Evolutionary conservation across 768 basidiomycete genomes (phyloP).

Genomic region (Dictyophora rubrovolvata): DNA sequence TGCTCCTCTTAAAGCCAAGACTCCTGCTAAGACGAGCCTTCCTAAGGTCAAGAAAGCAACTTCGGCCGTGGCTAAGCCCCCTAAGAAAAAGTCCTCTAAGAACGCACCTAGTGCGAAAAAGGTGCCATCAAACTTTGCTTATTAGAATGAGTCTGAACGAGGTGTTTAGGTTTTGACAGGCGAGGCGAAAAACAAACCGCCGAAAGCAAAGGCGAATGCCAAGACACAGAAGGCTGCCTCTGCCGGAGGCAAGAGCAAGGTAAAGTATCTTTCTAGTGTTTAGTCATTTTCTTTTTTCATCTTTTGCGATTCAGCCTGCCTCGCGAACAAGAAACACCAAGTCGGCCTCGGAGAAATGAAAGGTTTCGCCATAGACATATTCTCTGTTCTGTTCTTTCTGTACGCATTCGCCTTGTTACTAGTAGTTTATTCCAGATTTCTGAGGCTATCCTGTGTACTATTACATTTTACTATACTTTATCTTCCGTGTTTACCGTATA

Average conservation of each 20-base stretch:
- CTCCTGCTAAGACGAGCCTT: conserved; percentile 23
- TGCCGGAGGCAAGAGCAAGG: conserved; percentile 15
- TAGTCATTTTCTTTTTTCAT: background rate
- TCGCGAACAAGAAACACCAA: conserved; percentile 21
- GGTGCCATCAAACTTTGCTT: conserved; percentile 24
- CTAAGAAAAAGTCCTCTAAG: conserved; percentile 41
- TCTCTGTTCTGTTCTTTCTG: background rate
- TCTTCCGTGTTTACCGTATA: background rate
- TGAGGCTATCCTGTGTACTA: background rate
- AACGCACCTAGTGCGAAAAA: conserved; percentile 52
- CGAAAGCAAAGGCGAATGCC: conserved; percentile 17
- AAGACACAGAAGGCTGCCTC: conserved; percentile 18
- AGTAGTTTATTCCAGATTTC: conserved; percentile 1
- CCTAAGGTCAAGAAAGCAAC: conserved; percentile 19
- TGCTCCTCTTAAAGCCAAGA: conserved; percentile 26
- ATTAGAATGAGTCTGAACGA: background rate
- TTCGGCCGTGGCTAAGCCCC: conserved; percentile 15
- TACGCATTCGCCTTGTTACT: background rate
- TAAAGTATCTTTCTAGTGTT: conserved; percentile 6
- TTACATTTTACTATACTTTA: background rate
- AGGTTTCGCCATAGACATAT: background rate
- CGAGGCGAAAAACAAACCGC: conserved; percentile 26
- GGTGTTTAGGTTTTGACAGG: conserved; percentile 42
- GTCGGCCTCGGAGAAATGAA: conserved; percentile 13
- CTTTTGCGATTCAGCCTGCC: conserved; percentile 14